Percentiles rank a stretch among this genome's conserved stretches.
phyloP scores from a whole-genome alignment of 2,329 filamentous ascomycete genomes.

The Ilyonectria robusta region DNA sequence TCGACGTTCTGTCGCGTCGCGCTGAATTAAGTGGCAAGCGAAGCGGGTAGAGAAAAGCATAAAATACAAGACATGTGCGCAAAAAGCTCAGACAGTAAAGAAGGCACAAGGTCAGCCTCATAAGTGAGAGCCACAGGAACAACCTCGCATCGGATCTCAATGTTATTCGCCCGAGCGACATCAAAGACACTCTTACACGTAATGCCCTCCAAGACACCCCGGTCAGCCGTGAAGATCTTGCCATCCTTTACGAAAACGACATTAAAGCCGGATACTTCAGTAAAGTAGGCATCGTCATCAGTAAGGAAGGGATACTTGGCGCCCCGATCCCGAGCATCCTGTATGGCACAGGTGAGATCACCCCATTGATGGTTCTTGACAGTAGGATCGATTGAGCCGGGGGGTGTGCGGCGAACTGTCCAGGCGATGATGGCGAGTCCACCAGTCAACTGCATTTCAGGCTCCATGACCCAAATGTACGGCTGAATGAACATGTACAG shows the following conservation, averaged over 20 bases:
- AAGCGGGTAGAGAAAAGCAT: too few species aligned
- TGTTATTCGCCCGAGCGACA: conserved; percentile 50
- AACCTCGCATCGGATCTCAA: conserved; percentile 56
- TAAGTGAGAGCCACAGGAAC: conserved; percentile 60
- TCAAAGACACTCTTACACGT: conserved; percentile 65
- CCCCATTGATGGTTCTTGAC: conserved; percentile 69
- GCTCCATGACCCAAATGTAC: conserved; percentile 66
- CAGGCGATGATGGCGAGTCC: conserved; percentile 60
- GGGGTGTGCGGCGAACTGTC: conserved; percentile 60
- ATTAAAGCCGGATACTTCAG: conserved; percentile 66
- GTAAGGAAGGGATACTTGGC: conserved; percentile 65
- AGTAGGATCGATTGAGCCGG: conserved; percentile 64
- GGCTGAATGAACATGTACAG: conserved; percentile 65
- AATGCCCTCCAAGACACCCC: conserved; percentile 63
- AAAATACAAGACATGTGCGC: too few species aligned
- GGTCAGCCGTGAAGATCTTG: conserved; percentile 60
- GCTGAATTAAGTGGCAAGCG: too few species aligned
- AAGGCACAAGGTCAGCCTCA: too few species aligned
- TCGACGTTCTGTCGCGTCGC: neutral
- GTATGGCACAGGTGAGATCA: conserved; percentile 60
- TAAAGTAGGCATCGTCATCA: conserved; percentile 64
- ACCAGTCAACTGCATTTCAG: conserved; percentile 57
- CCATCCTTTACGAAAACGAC: conserved; percentile 61
- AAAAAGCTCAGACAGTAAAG: too few species aligned
- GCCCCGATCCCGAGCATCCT: conserved; percentile 63